These are phyloP conservation scores for Hydrangea macrophylla DNA, from an alignment of 148 eudicot genomes.

Conservation along the genomic window DNA sequence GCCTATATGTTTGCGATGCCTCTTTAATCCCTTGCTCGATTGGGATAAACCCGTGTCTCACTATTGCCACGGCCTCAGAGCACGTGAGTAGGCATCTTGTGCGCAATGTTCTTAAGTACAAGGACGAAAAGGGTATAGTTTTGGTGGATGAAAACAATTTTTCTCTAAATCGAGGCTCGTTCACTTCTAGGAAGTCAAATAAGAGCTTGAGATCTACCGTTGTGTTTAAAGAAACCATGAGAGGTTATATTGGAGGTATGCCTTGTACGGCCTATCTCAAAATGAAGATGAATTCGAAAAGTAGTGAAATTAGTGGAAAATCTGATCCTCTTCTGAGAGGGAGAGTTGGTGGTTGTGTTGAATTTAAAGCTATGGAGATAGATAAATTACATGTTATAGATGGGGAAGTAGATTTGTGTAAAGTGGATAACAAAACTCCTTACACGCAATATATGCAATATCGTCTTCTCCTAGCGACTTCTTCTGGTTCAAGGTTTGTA, in stretches of 20 bases:
- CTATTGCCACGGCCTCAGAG: slow-evolving; percentile 31
- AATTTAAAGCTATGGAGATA: slow-evolving; percentile 23
- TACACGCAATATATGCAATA: slow-evolving; percentile 35
- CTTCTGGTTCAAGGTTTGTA: slow-evolving; percentile 41
- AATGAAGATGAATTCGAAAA: slow-evolving; percentile 17
- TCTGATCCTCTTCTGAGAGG: slow-evolving; percentile 24
- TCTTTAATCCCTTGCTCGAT: slow-evolving; percentile 37
- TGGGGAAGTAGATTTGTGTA: slow-evolving; percentile 36
- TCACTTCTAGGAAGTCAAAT: neutral
- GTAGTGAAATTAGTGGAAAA: neutral
- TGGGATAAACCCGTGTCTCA: slow-evolving; percentile 32
- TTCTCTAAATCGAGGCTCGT: neutral
- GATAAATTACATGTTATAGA: slow-evolving; percentile 31
- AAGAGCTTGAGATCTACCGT: slow-evolving; percentile 2
- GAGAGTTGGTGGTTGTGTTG: slow-evolving; percentile 28
- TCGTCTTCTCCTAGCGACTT: slow-evolving; percentile 29
- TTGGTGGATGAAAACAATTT: neutral
- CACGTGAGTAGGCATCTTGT: slow-evolving; percentile 30
- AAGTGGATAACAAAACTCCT: slow-evolving; percentile 28
- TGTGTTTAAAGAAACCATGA: slow-evolving; percentile 26
- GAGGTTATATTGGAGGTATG: slow-evolving; percentile 35
- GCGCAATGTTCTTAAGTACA: slow-evolving; percentile 18
- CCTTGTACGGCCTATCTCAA: slow-evolving; percentile 30
- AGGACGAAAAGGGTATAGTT: neutral
- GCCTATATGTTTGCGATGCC: slow-evolving; percentile 39